Evolutionary conservation across 306 rosid species (phyloP).

Genomic region (Lithocarpus polystachyus): DNA sequence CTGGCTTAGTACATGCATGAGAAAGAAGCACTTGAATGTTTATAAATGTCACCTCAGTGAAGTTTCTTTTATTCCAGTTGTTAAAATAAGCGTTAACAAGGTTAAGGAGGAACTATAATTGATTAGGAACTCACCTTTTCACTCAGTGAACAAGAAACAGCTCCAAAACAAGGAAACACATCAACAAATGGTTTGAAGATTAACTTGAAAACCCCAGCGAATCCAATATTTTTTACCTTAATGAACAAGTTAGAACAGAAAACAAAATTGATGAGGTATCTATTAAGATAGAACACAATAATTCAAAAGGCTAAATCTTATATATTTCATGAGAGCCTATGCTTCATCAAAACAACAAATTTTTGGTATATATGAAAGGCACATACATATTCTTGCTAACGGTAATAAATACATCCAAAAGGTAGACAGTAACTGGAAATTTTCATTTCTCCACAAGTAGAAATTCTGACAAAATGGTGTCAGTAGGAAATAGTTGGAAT

Average conservation of each 20-base stretch:
- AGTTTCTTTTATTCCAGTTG: constrained; percentile 16
- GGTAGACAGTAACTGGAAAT: not conserved
- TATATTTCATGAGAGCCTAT: not conserved
- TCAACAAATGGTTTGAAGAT: constrained; percentile 86
- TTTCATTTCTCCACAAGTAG: not conserved
- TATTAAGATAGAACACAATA: constrained; percentile 12
- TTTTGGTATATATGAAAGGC: not conserved
- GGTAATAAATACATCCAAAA: not conserved
- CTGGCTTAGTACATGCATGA: constrained; percentile 3
- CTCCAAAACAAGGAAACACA: constrained; percentile 90
- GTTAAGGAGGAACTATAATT: constrained; percentile 12
- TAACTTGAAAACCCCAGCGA: constrained; percentile 99
- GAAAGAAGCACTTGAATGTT: constrained; percentile 7
- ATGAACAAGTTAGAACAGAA: constrained; percentile 43
- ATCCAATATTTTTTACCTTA: constrained; percentile 94
- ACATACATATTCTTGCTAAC: not conserved
- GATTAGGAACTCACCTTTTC: constrained; percentile 54
- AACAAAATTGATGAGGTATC: constrained; percentile 27
- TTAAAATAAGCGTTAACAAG: not conserved
- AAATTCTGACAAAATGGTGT: not conserved
- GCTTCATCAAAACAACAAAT: not conserved
- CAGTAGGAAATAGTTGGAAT: not conserved
- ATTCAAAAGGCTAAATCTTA: not conserved
- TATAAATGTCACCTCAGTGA: not conserved
- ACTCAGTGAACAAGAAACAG: constrained; percentile 73